A percentile compares a stretch with the other conserved stretches of the same genome.
Conservation (phyloP, 495 filamentous ascomycete genomes). For the Chaetomium tenue region DNA sequence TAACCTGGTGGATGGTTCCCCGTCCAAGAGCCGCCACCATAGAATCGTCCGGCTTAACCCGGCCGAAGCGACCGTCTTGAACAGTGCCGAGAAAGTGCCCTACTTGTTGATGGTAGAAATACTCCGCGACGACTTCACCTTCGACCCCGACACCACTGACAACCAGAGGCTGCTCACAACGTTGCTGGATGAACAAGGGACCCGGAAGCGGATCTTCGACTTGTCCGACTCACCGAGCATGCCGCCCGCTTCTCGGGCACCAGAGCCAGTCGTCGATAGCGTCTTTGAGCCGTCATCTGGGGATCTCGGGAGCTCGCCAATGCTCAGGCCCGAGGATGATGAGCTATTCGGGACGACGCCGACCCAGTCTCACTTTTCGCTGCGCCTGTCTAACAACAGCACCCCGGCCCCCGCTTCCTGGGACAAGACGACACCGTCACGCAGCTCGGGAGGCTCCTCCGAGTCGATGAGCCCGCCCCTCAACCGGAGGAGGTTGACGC, state of each 20-base stretch:
- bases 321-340: constrained; percentile 56
- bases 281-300: constrained; percentile 72
- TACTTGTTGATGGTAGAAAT: constrained; percentile 77
- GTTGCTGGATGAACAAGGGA: constrained; percentile 61
- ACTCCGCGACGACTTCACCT: constrained; percentile 69
- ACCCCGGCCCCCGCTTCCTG: constrained; percentile 50
- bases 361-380: constrained; percentile 35
- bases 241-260: constrained; percentile 34
- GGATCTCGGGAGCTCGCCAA: constrained; percentile 65
- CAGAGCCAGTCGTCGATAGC: constrained; percentile 58
- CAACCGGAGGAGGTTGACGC: constrained; percentile 48
- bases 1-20: constrained; percentile 60
- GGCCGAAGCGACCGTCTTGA: constrained; percentile 72
- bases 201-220: constrained; percentile 65
- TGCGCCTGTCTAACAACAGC: constrained; percentile 55
- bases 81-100: constrained; percentile 75
- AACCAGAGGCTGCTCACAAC: constrained; percentile 62
- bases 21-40: constrained; percentile 65
- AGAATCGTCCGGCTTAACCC: constrained; percentile 73
- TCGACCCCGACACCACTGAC: constrained; percentile 63
- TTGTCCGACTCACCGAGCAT: constrained; percentile 46
- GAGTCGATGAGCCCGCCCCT: constrained; percentile 59
- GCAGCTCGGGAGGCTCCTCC: constrained; percentile 57
- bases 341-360: constrained; percentile 28
- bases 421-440: constrained; percentile 57